Percentiles rank a stretch among this genome's conserved stretches.
phyloP scores from a whole-genome alignment of 2,329 filamentous ascomycete genomes.

The Trichoderma guizhouense region DNA sequence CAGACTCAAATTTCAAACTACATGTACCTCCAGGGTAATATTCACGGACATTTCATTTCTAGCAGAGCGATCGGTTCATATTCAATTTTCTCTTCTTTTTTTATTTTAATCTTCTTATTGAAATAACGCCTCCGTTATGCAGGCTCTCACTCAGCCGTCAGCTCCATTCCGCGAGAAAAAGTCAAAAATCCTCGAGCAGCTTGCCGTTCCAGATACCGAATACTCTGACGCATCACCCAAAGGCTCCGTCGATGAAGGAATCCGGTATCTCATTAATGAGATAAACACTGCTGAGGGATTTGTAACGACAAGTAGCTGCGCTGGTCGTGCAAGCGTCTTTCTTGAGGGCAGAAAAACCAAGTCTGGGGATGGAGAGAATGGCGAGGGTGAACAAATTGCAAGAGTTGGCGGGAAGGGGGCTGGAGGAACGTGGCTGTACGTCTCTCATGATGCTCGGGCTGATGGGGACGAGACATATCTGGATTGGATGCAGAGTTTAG shows the following conservation, averaged over 20 bases:
- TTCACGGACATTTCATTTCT: background rate
- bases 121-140: background rate
- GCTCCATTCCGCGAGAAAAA: conserved; percentile 48
- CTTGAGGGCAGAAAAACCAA: conserved; percentile 65
- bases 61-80: background rate
- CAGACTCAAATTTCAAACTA: background rate
- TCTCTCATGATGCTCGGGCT: conserved; percentile 69
- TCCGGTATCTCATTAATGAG: conserved; percentile 71
- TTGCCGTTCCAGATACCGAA: conserved; percentile 63
- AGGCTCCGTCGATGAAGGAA: conserved; percentile 76
- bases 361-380: conserved; percentile 13
- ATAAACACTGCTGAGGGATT: conserved; percentile 73
- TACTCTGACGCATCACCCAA: conserved; percentile 88
- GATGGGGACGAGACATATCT: conserved; percentile 3
- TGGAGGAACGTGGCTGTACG: conserved; percentile 80
- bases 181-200: conserved; percentile 65
- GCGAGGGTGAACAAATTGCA: conserved; percentile 40
- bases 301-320: conserved; percentile 91
- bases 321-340: conserved; percentile 83
- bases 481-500: conserved; percentile 33
- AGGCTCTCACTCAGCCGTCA: background rate
- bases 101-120: background rate
- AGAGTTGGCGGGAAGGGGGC: conserved; percentile 81
- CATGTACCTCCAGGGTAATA: background rate
- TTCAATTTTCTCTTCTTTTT: background rate